Evolutionary conservation across 345 rosid genomes (phyloP), one percentile per base, ranked within the genome.

Genomic region (Odontarrhena argentea): DNA sequence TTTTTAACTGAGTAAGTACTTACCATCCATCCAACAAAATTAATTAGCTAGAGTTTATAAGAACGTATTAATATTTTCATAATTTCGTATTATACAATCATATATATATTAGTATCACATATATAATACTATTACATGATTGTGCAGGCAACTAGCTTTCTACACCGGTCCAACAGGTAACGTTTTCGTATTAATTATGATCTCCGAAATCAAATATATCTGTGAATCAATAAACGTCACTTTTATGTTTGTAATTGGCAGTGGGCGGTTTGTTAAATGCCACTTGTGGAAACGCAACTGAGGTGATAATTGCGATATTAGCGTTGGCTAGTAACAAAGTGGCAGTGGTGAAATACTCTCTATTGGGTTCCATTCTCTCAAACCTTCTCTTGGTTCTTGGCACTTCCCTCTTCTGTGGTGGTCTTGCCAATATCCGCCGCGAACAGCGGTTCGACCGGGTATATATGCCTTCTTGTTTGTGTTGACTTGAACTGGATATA

Each of bases 381-480:
- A 93, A 90, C 77, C 83, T 93, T n/a, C 94, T 93, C 14, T 73
- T 93, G 66, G 98, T 94, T 60, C 97, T 94, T 7, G 99, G 99
- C 30, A 70, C 87, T 11, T 91, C 99, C 13, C 91, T 94, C 65
- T 76, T 94, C 35, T 91, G 92, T 65, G 97, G 99, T 14, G 99
- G 99, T 54, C 63, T 94, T 26, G 85, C 87, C 71, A 93, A 88
- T 67, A 64, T 85, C 9, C 55, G 79, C 46, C 65, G 28, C 40
- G 85, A 94, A 55, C 99, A 93, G 57, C 89, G 81, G 71, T 94
- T 83, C 37, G 97, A 94, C 55, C 75, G 97, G 74, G 99, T 91
- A 46, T 78, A 11, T n/a, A n/a, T n/a, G n/a, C 0, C 3, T 32
- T 10, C 4, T 9, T 8, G 13, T 42, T 48, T 4, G 48, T 18